Base-by-base conservation (phyloP, 2,329 filamentous ascomycete genomes). In the Fusarium transvaalense region DNA sequence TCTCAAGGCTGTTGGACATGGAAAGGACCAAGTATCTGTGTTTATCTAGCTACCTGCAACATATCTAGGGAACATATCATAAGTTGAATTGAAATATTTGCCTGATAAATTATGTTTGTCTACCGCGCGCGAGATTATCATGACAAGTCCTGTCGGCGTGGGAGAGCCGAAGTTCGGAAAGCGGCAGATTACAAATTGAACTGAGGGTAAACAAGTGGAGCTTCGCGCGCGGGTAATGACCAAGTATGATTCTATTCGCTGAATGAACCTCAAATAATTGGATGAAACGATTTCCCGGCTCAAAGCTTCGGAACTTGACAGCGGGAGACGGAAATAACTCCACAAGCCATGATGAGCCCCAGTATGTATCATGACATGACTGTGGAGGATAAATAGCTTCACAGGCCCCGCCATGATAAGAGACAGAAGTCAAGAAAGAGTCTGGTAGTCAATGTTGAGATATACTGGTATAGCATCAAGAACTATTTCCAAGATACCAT, bases 211-310 rank as follows among this genome's bases (percentile, higher is more conserved):
- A 19, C 38, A n/a, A 39, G 65, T 69, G 62, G 68, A 68, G 51
- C 58, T 12, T 56, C 71, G 71, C 75, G 76, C 75, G 76, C 76
- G 76, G 64, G 56, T 73, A 71, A 63, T 76, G 64, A 76, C 75
- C 58, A 75, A 71, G 46, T 43, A 23, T 8, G 13, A 7, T 19
- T 10, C 21, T 19, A 64, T 64, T 64, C 23, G 42, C 3, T 66
- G 54, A 50, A 15, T 13, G n/a, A 17, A 27, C 38, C 29, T 56
- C 57, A 29, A 14, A n/a, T 10, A 31, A 31, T 19, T 7, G 6
- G 19, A 39, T 27, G n/a, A 10, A 21, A n/a, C 39, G 35, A 46
- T 35, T 46, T 27, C 29, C 23, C 35, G 27, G 54, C 10, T 41
- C 39, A 56, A 34, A 46, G 32, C 21, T 14, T 69, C 66, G 66